phyloP scores from a whole-genome alignment of 1,284 basidiomycete genomes.

The Malassezia nana region DNA sequence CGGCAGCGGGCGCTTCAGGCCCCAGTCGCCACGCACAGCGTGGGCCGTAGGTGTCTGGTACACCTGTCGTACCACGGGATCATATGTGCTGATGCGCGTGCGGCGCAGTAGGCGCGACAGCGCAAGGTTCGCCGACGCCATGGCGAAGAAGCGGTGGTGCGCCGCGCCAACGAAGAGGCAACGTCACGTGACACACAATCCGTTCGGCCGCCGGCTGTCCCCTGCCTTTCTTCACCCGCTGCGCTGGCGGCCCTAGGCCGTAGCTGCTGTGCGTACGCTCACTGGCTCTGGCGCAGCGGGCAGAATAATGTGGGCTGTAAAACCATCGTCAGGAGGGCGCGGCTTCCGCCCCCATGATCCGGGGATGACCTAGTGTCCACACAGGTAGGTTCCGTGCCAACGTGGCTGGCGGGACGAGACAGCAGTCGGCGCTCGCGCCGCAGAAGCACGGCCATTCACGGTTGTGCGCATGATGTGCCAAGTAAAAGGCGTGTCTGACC shows the following conservation, averaged over 20 bases:
- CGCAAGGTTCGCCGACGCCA: neutral
- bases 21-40: conserved; percentile 39
- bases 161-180: neutral
- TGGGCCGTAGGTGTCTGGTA: conserved; percentile 38
- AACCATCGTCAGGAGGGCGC: conserved; percentile 22
- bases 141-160: neutral
- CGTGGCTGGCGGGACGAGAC: neutral
- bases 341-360: conserved; percentile 15
- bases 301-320: conserved; percentile 17
- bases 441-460: neutral
- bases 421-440: neutral
- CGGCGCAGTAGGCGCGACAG: conserved; percentile 33
- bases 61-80: conserved; percentile 32
- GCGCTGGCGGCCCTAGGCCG: conserved; percentile 1
- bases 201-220: neutral
- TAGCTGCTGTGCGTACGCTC: neutral
- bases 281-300: conserved; percentile 3
- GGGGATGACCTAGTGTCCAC: conserved; percentile 21
- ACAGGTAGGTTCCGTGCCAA: conserved; percentile 7
- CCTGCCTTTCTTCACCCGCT: neutral
- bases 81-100: conserved; percentile 31
- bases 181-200: neutral
- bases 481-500: conserved; percentile 20
- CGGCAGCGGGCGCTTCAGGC: conserved; percentile 37
- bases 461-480: neutral